Evolutionary conservation across 2,329 filamentous ascomycete genomes (phyloP).

Genomic region (Sclerotinia trifoliorum): DNA sequence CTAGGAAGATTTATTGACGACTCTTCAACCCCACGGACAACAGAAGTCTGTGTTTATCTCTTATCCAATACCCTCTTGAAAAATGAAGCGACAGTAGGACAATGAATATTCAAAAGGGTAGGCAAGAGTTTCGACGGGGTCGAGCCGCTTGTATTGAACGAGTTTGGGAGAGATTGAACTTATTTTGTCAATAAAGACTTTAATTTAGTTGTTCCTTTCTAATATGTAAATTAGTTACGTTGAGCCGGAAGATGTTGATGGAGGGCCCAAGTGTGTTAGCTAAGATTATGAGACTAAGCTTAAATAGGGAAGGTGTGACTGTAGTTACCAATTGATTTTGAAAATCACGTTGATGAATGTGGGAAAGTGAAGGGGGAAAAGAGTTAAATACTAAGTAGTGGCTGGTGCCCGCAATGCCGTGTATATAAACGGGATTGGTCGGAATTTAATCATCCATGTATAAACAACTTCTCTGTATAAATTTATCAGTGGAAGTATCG

Average conservation of each 20-base stretch:
- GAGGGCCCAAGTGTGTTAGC: conserved; percentile 12
- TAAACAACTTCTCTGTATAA: too few relatives aligned
- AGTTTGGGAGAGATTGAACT: not conserved
- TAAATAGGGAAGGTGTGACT: conserved; percentile 1
- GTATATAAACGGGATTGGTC: not conserved
- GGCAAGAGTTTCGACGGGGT: not conserved
- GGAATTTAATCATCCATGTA: too few relatives aligned
- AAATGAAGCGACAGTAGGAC: not conserved
- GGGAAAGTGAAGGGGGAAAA: conserved; percentile 3
- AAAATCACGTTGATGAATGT: conserved; percentile 10
- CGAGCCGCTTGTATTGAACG: not conserved
- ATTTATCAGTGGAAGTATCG: too few relatives aligned
- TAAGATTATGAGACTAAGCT: not conserved
- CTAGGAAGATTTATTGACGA: conserved; percentile 20
- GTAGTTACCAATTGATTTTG: conserved; percentile 1
- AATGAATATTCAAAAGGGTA: conserved; percentile 12
- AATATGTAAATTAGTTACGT: conserved; percentile 6
- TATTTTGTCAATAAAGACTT: conserved; percentile 7
- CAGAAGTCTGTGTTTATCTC: conserved; percentile 19
- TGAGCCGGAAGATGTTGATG: conserved; percentile 9
- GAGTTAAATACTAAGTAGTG: not conserved
- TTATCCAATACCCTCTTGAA: conserved; percentile 7
- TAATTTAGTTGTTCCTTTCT: conserved; percentile 1
- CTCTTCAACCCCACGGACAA: conserved; percentile 18
- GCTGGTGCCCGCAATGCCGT: not conserved